These are phyloP conservation scores for Mesotaenium endlicherianum DNA, from an alignment of 139 green algal species.

Conservation along the genomic window DNA sequence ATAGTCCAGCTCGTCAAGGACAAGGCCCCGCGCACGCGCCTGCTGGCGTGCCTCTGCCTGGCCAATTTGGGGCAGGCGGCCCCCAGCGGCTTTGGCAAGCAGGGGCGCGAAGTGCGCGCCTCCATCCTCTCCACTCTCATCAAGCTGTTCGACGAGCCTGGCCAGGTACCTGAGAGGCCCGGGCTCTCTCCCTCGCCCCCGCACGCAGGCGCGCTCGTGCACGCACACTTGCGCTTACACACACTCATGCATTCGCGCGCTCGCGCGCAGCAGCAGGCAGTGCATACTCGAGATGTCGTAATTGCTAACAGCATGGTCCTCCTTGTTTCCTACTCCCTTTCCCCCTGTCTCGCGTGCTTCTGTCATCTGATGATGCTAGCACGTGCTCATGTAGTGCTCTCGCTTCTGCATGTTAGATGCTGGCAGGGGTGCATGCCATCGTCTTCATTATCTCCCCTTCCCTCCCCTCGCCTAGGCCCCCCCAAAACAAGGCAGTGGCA, in stretches of 20 bases:
- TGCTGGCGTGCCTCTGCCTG: constrained; percentile 61
- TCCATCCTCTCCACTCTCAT: constrained; percentile 51
- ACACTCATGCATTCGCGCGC: neutral
- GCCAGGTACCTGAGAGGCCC: neutral
- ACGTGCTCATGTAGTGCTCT: no score
- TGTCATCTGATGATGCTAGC: no score
- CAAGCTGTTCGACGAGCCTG: constrained; percentile 61
- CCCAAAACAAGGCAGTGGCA: no score
- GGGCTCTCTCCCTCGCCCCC: neutral
- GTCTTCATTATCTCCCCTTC: no score
- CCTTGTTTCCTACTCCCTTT: no score
- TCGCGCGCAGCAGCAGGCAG: no score
- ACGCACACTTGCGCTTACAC: neutral
- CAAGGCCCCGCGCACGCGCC: constrained; percentile 4
- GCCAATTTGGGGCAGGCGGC: constrained; percentile 50
- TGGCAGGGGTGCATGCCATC: no score
- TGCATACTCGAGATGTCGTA: no score
- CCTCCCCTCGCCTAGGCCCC: no score
- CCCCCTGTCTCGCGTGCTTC: no score
- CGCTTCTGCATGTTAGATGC: no score
- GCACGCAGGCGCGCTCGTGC: neutral
- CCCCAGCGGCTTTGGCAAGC: neutral
- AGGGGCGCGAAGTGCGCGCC: neutral
- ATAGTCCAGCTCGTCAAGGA: constrained; percentile 53
- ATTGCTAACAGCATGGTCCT: no score